Evolutionary conservation across 345 rosid genomes (phyloP).

Genomic region (Turritis glabra): DNA sequence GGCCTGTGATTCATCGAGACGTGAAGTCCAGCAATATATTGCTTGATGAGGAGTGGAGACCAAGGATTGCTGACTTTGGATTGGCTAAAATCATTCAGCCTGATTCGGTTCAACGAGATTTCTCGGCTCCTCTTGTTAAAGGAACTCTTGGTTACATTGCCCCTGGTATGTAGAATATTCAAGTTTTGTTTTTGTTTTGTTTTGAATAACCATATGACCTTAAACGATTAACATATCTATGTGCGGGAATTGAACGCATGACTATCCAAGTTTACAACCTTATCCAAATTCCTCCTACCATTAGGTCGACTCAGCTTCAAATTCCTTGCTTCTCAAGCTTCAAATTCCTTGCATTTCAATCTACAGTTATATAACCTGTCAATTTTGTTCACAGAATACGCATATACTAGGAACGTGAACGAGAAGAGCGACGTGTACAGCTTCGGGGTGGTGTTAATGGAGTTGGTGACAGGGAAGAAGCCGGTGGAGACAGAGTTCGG

Average conservation of each 20-base stretch:
- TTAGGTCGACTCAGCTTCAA: not conserved
- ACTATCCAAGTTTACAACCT: not conserved
- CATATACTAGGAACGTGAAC: slow-evolving; percentile 54
- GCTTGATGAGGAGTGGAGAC: slow-evolving; percentile 80
- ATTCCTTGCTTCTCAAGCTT: slow-evolving; percentile 7
- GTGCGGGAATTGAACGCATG: not conserved
- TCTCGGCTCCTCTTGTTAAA: slow-evolving; percentile 54
- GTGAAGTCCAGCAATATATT: slow-evolving; percentile 88
- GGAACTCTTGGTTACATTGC: slow-evolving; percentile 94
- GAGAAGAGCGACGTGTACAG: slow-evolving; percentile 92
- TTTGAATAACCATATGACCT: not conserved
- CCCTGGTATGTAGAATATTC: slow-evolving; percentile 59
- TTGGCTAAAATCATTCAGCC: slow-evolving; percentile 71
- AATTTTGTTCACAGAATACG: slow-evolving; percentile 55
- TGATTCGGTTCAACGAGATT: slow-evolving; percentile 42
- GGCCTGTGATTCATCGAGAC: slow-evolving; percentile 80
- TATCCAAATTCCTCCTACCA: not conserved
- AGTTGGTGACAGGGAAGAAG: slow-evolving; percentile 75
- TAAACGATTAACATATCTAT: not conserved
- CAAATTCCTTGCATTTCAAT: not conserved
- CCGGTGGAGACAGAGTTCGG: slow-evolving; percentile 68
- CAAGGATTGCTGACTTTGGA: slow-evolving; percentile 88
- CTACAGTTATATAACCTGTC: not conserved
- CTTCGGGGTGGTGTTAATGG: slow-evolving; percentile 86
- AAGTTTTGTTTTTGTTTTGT: not conserved